Base-by-base conservation (phyloP, 345 rosid genomes). In the Sisymbrium altissimum region DNA sequence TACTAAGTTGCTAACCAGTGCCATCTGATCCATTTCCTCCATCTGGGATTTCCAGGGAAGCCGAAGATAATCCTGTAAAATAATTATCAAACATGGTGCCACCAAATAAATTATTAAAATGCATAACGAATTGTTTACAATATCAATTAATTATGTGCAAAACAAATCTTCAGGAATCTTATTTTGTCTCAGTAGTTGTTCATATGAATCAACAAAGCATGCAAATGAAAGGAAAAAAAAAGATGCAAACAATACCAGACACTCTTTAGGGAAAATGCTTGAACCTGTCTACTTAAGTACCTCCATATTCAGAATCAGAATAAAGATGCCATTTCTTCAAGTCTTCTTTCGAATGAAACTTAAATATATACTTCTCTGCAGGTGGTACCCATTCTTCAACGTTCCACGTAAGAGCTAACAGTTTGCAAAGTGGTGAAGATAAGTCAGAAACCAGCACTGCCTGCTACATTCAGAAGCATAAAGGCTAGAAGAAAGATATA, bases 241-340 rank as follows among this genome's bases (percentile, higher is more conserved):
- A n/a, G n/a, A n/a, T n/a, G 32, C 5, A 45, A 52, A 29, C 27
- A 60, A 68, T 27, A 67, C 30, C 52, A 61, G 43, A 53, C 49
- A 41, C 39, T 54, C 66, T 39, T 49, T 30, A 0, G 49, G 33
- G 70, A 5, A 70, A 64, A 64, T 45, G 55, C 38, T 38, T 64
- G 57, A 69, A 36, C 62, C 58, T 55, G 76, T 32, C 61, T 38
- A 15, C 6, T 17, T 53, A 72, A 43, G 41, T 85, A 95, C 99
- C 99, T 83, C 99, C 99, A 77, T 80, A 95, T 78, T 92, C 96
- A 57, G 97, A 86, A 83, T 92, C 99, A 0, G 99, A 92, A 83
- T 88, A 92, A 7, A 95, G 85, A 83, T 95, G 97, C 99, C 99
- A 95, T 75, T 81, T 87, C 61, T 87, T 92, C 11, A 95, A 79